Evolutionary conservation across 495 filamentous ascomycete species (phyloP).

Genomic region (Hyphodiscus hymeniophilus): DNA sequence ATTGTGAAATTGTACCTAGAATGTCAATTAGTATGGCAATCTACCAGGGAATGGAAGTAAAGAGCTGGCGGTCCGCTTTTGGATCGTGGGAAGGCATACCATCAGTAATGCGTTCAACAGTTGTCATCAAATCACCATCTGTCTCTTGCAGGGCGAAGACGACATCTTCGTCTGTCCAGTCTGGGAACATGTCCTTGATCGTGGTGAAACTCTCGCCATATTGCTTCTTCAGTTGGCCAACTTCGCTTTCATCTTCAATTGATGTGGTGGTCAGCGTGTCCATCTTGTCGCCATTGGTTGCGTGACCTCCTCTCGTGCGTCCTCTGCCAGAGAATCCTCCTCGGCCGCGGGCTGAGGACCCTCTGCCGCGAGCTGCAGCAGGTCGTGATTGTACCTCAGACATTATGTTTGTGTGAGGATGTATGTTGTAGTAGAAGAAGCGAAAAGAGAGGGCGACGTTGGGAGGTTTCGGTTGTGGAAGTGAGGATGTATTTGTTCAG

Average conservation of each 20-base stretch:
- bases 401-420: slow-evolving; percentile 40
- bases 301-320: slow-evolving; percentile 44
- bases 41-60: not conserved
- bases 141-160: slow-evolving; percentile 88
- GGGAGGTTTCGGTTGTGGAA: slow-evolving; percentile 4
- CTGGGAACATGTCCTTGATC: slow-evolving; percentile 85
- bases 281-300: slow-evolving; percentile 58
- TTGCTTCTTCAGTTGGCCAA: slow-evolving; percentile 83
- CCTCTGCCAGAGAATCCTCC: slow-evolving; percentile 71
- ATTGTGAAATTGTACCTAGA: slow-evolving; percentile 81
- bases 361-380: slow-evolving; percentile 69
- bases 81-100: slow-evolving; percentile 45
- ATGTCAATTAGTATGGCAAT: not conserved
- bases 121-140: slow-evolving; percentile 73
- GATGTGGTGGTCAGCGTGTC: slow-evolving; percentile 41
- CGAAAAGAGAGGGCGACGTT: slow-evolving; percentile 25
- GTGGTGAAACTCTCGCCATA: slow-evolving; percentile 64
- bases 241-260: slow-evolving; percentile 80
- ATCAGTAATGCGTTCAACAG: slow-evolving; percentile 85
- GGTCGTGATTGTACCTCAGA: slow-evolving; percentile 86
- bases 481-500: slow-evolving; percentile 2
- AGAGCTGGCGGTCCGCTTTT: not conserved
- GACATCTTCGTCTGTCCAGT: slow-evolving; percentile 88
- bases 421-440: slow-evolving; percentile 25
- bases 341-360: slow-evolving; percentile 64